phyloP scores from a whole-genome alignment of 768 basidiomycete species.

The Mrakia hoshinonis region DNA sequence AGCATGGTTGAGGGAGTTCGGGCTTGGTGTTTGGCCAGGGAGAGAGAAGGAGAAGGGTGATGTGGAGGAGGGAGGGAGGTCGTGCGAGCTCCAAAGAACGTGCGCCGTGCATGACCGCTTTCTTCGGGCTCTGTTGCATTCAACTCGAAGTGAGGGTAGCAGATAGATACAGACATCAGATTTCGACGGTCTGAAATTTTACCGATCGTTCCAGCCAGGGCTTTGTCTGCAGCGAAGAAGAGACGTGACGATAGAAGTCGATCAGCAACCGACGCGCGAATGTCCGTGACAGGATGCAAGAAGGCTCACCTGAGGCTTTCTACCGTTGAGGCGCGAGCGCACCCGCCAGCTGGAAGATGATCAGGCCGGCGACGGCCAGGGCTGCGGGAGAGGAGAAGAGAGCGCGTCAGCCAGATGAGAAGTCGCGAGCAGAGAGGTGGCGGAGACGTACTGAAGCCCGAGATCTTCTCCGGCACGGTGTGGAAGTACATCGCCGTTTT shows the following conservation, averaged over 20 bases:
- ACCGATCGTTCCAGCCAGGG: background rate
- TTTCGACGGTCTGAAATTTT: no score
- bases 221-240: background rate
- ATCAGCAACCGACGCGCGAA: no score
- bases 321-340: conserved; percentile 1
- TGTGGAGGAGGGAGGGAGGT: no score
- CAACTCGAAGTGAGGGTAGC: no score
- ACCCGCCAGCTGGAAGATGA: conserved; percentile 21
- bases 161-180: no score
- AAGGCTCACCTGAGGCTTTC: background rate
- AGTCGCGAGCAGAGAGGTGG: background rate
- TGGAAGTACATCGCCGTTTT: conserved; percentile 30
- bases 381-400: background rate
- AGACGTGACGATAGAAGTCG: background rate
- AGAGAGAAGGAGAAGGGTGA: no score
- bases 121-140: no score
- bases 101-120: no score
- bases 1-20: no score
- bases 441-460: conserved; percentile 13
- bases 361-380: conserved; percentile 15
- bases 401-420: background rate
- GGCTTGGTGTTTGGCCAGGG: no score
- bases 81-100: no score
- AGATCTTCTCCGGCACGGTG: conserved; percentile 27
- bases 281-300: background rate